Base-by-base conservation (phyloP, 2,329 filamentous ascomycete species). In the Colletotrichum graminicola region DNA sequence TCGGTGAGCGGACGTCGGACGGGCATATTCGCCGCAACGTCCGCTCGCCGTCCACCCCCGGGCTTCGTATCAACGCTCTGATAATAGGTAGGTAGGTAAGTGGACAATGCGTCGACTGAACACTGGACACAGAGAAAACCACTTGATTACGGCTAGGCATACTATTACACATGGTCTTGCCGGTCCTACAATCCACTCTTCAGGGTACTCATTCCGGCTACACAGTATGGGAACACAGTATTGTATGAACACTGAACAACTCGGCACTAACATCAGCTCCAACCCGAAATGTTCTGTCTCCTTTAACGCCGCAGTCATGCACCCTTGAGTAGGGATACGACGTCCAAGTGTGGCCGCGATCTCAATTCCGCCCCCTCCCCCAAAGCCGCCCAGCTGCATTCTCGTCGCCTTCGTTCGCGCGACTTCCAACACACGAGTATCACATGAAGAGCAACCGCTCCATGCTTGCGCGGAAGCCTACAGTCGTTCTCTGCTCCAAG, bases 341-440 rank as follows among this genome's bases (percentile, higher is more conserved):
- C 61, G 23, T 45, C 6, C 36, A n/a, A 16, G 54, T 23, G n/a
- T 26, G 34, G 54, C 34, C 14, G 43, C 16, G 14, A 11, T 52
- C 23, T 59, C 68, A 71, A 71, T 71, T 18, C 64, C 68, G 68
- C 64, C 51, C 36, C 34, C 34, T 36, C 68, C 59, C 62, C 68
- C 68, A 62, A 43, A 39, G 5, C n/a, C 57, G 34, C 18, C 29
- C 32, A 43, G 45, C 36, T 63, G 52, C 65, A 55, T 21, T 54
- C 62, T 55, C n/a, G 52, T 36, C 51, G 39, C 55, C 49, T 59
- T 29, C 18, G 32, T 45, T 39, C 34, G 45, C 52, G 43, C 43
- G 41, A 49, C 8, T 41, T 55, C 10, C n/a, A 54, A 56, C 54
- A 36, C 64, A 36, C 68, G 43, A 66, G 34, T 14, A 72, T 69